Base-by-base conservation (phyloP, 805 yeast genomes). In the Candida verbasci region DNA sequence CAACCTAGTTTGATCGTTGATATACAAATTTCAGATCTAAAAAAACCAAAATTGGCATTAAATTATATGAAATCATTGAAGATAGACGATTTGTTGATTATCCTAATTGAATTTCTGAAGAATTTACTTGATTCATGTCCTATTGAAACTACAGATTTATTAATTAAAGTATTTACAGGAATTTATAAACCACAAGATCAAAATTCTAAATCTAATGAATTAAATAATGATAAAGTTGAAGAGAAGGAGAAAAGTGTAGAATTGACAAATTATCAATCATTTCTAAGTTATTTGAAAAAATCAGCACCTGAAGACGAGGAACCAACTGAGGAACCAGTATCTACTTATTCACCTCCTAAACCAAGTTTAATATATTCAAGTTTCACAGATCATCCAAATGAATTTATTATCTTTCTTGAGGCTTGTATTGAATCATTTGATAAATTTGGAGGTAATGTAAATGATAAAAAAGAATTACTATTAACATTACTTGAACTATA, bases 81-180 rank as follows among this genome's bases (percentile, higher is more conserved):
- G 0, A 78, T 86, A 16, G 88, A 85, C 48, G 96, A 89, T 35
- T 75, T 87, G 3, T 60, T 89, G 20, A 63, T 91, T 27, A 79
- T 86, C 7, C 61, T 89, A 34, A 73, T 80, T 6, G 79, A 80
- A 20, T 78, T 74, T 49, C 80, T 91, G 3, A 78, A 85, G 41
- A 50, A 60, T 1, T 60, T 91, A 20, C 65, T 91, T 32, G 84
- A 83, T 24, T 53, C 68, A 31, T 60, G 77, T 25, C 97, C 97
- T 0, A 74, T 83, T 39, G 87, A 82, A 38, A 83, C 95, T 0
- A 88, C 96, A 1, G 81, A 81, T 21, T 59, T 93, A 24, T 65
- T 91, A 39, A 88, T 93, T 34, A 82, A 84, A 20, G 83, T 91
- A 0, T 93, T 91, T 53, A 91, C 97, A 0, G 97, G 97, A 0